These are phyloP conservation scores for Thraustochytrium striatum DNA, from an alignment of 352 stramenopile genomes.

Conservation along the genomic window DNA sequence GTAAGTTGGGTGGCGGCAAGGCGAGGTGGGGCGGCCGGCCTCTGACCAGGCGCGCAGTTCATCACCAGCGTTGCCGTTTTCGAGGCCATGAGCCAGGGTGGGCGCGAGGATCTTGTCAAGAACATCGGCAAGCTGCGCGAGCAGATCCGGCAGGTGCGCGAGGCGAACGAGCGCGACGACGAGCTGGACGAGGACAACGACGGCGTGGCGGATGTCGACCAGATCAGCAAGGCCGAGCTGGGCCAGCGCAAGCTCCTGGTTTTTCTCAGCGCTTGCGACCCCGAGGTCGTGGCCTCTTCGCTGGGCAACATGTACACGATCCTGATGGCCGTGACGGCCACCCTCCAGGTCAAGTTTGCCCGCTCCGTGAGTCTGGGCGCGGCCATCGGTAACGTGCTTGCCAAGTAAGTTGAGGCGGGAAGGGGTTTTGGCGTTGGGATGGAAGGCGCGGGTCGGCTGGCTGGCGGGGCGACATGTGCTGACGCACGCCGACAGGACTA, in stretches of 20 bases:
- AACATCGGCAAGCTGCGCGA: constrained; percentile 44
- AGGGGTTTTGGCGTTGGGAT: too few relatives aligned
- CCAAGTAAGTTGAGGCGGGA: too few relatives aligned
- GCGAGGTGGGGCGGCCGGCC: too few relatives aligned
- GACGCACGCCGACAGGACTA: too few relatives aligned
- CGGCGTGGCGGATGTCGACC: constrained; percentile 58
- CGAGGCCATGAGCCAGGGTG: constrained; percentile 54
- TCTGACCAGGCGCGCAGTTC: too few relatives aligned
- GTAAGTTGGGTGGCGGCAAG: too few relatives aligned
- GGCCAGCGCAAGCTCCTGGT: constrained; percentile 62
- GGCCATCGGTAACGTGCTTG: constrained; percentile 62
- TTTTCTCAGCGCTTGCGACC: constrained; percentile 65
- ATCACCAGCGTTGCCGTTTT: constrained; percentile 65
- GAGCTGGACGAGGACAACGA: constrained; percentile 56
- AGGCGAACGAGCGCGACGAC: constrained; percentile 61
- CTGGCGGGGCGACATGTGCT: too few relatives aligned
- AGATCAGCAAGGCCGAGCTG: constrained; percentile 60
- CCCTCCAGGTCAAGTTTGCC: constrained; percentile 67
- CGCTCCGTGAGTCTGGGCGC: constrained; percentile 61
- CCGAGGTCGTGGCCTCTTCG: constrained; percentile 60
- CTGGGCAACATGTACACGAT: constrained; percentile 62
- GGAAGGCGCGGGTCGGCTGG: too few relatives aligned
- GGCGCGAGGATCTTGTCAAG: constrained; percentile 27
- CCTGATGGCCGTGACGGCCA: constrained; percentile 65
- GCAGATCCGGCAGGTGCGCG: constrained; percentile 59